Conservation (phyloP, 1,284 basidiomycete genomes). For the Ceratobasidium sp. region DNA sequence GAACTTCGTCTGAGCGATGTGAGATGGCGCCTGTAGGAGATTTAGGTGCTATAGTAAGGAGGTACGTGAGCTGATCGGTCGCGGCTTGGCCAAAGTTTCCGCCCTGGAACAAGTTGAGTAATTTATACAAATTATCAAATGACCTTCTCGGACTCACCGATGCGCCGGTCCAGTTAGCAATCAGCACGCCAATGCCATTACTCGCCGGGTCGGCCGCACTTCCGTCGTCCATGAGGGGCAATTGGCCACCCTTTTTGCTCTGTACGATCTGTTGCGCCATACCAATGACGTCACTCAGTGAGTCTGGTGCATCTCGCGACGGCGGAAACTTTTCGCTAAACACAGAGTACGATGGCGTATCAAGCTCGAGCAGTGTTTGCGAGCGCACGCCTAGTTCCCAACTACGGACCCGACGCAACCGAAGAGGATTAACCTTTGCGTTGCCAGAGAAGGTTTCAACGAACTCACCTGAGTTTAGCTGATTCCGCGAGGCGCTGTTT, state of each 20-base stretch:
- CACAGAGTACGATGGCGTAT: constrained; percentile 44
- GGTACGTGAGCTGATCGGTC: constrained; percentile 52
- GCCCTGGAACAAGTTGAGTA: constrained; percentile 5
- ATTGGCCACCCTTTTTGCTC: neutral
- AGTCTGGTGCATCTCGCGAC: constrained; percentile 31
- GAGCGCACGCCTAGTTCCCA: constrained; percentile 40
- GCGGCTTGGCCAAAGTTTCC: constrained; percentile 48
- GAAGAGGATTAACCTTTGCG: constrained; percentile 4
- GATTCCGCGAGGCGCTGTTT: constrained; percentile 38
- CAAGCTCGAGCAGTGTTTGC: constrained; percentile 47
- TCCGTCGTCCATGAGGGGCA: constrained; percentile 46
- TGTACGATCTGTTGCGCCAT: constrained; percentile 45
- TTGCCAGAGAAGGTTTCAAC: neutral
- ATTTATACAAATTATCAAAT: constrained; percentile 9
- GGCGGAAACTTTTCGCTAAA: constrained; percentile 47
- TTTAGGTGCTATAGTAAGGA: constrained; percentile 61
- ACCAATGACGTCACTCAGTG: constrained; percentile 43
- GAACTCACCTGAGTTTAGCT: constrained; percentile 31
- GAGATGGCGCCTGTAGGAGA: constrained; percentile 67
- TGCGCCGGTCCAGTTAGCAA: constrained; percentile 32
- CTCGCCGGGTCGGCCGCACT: constrained; percentile 49
- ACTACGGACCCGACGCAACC: neutral
- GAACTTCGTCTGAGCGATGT: constrained; percentile 58
- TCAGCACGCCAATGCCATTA: constrained; percentile 22
- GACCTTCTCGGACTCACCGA: constrained; percentile 34